Conservation (phyloP, 1,284 basidiomycete species). For the Porodaedalea pini region DNA sequence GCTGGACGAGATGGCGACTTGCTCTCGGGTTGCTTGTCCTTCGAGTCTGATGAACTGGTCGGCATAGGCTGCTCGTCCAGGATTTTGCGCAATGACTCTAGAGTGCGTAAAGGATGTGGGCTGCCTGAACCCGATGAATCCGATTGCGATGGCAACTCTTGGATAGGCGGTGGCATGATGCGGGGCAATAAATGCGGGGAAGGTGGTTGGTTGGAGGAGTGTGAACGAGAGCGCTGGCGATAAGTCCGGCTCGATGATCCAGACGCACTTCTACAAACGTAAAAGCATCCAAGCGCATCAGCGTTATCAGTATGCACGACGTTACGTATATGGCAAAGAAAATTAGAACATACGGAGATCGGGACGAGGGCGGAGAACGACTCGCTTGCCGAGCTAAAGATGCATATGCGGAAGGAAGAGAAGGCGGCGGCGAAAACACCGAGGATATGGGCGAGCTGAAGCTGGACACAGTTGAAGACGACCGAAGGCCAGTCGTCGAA, state of each 20-base stretch:
- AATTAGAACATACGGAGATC: constrained; percentile 20
- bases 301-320: constrained; percentile 17
- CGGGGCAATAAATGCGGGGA: constrained; percentile 30
- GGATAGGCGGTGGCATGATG: constrained; percentile 51
- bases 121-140: constrained; percentile 41
- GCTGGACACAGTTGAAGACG: constrained; percentile 28
- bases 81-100: constrained; percentile 65
- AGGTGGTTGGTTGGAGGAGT: constrained; percentile 35
- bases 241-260: constrained; percentile 21
- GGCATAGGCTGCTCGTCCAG: constrained; percentile 49
- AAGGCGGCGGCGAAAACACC: constrained; percentile 16
- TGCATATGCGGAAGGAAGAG: constrained; percentile 16
- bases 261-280: constrained; percentile 12
- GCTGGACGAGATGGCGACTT: constrained; percentile 19
- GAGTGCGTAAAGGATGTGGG: constrained; percentile 51
- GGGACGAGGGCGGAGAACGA: constrained; percentile 10
- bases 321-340: constrained; percentile 6
- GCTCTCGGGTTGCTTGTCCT: constrained; percentile 22
- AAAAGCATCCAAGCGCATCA: constrained; percentile 21
- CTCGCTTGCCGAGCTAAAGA: constrained; percentile 13
- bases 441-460: constrained; percentile 12
- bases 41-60: constrained; percentile 25
- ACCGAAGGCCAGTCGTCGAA: constrained; percentile 64
- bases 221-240: constrained; percentile 33
- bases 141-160: constrained; percentile 50